Percentiles rank a stretch among this genome's conserved stretches.
phyloP scores from a whole-genome alignment of 331 rosid species.

The Saraca asoca region DNA sequence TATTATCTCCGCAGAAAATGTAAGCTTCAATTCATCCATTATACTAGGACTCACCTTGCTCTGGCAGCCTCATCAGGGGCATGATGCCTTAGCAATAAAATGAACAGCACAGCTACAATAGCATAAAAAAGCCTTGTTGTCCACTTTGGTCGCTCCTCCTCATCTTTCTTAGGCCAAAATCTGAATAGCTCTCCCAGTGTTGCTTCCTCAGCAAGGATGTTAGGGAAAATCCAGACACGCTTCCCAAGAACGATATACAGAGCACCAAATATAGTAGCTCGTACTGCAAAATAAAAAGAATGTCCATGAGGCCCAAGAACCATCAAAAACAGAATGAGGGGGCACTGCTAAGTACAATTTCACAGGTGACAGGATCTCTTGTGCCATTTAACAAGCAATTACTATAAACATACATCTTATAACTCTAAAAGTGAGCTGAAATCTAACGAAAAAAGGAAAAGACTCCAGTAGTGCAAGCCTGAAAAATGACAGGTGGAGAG shows the following conservation, averaged over 20 bases:
- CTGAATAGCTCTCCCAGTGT: slow-evolving; percentile 91
- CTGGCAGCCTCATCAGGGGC: slow-evolving; percentile 99
- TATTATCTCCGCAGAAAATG: slow-evolving; percentile 5
- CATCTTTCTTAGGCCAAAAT: slow-evolving; percentile 93
- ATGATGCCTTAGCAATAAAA: slow-evolving; percentile 88
- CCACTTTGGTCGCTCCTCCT: slow-evolving; percentile 97
- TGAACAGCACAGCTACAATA: slow-evolving; percentile 67
- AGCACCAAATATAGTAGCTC: slow-evolving; percentile 72
- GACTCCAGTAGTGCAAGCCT: not conserved
- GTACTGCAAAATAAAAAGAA: slow-evolving; percentile 57
- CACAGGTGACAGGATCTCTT: slow-evolving; percentile 2
- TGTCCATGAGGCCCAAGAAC: slow-evolving; percentile 23
- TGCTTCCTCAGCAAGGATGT: slow-evolving; percentile 95
- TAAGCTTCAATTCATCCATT: slow-evolving; percentile 13
- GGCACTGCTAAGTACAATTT: slow-evolving; percentile 16
- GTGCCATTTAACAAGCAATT: slow-evolving; percentile 5
- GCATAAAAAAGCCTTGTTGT: slow-evolving; percentile 92
- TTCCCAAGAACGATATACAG: slow-evolving; percentile 70
- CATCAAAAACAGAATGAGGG: slow-evolving; percentile 27
- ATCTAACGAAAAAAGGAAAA: not conserved
- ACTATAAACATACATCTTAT: not conserved
- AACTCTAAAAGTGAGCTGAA: not conserved
- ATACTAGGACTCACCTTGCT: slow-evolving; percentile 71
- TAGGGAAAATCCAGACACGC: slow-evolving; percentile 93
- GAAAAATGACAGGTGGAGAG: not conserved